Evolutionary conservation across 2,329 filamentous ascomycete species (phyloP), one percentile per base, ranked within the genome.

Genomic region (Pezicula radicicola): DNA sequence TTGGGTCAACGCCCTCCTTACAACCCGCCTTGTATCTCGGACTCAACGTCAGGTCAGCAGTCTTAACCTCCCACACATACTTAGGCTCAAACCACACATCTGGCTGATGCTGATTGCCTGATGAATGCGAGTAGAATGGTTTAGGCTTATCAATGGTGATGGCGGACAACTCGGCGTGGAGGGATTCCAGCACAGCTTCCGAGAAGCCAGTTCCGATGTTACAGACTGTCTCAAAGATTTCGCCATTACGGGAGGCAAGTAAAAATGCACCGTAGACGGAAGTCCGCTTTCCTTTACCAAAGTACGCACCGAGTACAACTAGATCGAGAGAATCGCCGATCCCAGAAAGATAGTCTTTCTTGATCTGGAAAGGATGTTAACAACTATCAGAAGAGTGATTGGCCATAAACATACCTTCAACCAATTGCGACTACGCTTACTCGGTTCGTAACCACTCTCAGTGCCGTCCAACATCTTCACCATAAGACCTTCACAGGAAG

Each of bases 151-250:
- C 91, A 61, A 99, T 99, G 60, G 88, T 84, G 46, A 91, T 84
- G 8, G 84, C 79, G 0, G 83, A 87, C 27, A 99, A 84, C 48
- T 87, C 78, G 21, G 80, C 76, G 74, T 97, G 85, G 13, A 97
- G 78, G 35, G 92, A 88, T 64, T 95, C 89, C n/a, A 99, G 86
- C 3, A 93, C 80, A n/a, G 87, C 89, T 71, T 99, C 94, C 1
- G 88, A 93, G 73, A 99, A 99, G 2, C 94, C 94, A 0, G 94
- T 99, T 60, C 94, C 94, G 63, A 99, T 97, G 70, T 99, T 99
- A 81, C 94, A 99, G 2, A 99, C 86, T 0, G 91, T 95, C 71
- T 99, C 94, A 73, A 96, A 99, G 1, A 78, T 85, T 55, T 99
- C 90, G 0, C 87, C 75, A 69, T 97, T 97, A 75, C 95, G 96